Evolutionary conservation across 805 yeast species (phyloP).

Genomic region (Candida silvatica): DNA sequence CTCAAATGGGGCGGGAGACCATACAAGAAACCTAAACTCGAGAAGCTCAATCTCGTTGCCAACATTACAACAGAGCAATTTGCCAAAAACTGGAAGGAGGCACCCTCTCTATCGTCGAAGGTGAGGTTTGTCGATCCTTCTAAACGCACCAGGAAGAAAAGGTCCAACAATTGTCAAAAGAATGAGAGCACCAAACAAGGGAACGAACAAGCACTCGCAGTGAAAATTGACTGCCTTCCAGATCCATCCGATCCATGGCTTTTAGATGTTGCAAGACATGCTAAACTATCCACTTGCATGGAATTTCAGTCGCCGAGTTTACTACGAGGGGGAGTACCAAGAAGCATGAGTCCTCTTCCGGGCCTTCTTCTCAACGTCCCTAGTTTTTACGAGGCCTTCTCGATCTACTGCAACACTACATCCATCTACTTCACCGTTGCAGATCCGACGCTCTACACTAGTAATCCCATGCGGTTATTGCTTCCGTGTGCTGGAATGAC

Average conservation of each 20-base stretch:
- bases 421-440: background rate
- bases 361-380: conserved; percentile 54
- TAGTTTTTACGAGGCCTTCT: conserved; percentile 45
- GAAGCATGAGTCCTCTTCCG: conserved; percentile 37
- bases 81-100: background rate
- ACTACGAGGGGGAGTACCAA: too few species aligned
- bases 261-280: too few species aligned
- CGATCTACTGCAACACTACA: background rate
- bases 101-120: too few species aligned
- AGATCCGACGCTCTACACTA: conserved; percentile 44
- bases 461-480: conserved; percentile 60
- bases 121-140: too few species aligned
- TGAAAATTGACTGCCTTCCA: too few species aligned
- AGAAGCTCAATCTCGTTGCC: conserved; percentile 22
- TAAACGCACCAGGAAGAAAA: too few species aligned
- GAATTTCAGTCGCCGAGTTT: too few species aligned
- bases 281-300: too few species aligned
- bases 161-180: too few species aligned
- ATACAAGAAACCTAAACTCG: conserved; percentile 33
- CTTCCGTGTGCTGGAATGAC: conserved; percentile 63
- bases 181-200: too few species aligned
- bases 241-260: too few species aligned
- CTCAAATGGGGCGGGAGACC: conserved; percentile 75
- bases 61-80: conserved; percentile 10
- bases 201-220: too few species aligned